A percentile compares a stretch with the other conserved stretches of the same genome.
These are phyloP conservation scores for Ceratobasidium sp. DNA, from an alignment of 1,284 basidiomycete genomes.

Conservation along the genomic window DNA sequence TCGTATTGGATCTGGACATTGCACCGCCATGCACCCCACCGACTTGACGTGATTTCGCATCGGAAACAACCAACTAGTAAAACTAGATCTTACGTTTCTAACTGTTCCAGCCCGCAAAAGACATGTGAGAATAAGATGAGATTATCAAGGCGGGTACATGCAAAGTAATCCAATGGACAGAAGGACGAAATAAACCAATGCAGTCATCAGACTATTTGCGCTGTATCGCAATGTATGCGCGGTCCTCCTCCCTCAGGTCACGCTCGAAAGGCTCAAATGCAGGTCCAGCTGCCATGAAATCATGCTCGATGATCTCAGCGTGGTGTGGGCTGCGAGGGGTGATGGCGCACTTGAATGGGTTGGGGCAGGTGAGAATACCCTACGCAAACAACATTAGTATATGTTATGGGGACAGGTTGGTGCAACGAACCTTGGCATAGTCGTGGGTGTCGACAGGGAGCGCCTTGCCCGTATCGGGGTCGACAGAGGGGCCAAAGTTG, in stretches of 20 bases:
- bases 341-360: constrained; percentile 41
- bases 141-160: background rate
- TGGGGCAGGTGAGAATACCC: constrained; percentile 41
- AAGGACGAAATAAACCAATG: background rate
- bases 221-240: constrained; percentile 21
- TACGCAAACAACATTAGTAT: background rate
- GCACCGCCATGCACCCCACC: too few species aligned
- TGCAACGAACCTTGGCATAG: constrained; percentile 35
- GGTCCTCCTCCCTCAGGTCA: constrained; percentile 33
- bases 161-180: background rate
- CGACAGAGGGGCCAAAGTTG: constrained; percentile 39
- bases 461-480: constrained; percentile 38
- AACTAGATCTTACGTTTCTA: too few species aligned
- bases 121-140: too few species aligned
- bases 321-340: constrained; percentile 34
- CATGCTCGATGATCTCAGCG: constrained; percentile 39
- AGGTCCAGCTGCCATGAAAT: constrained; percentile 37
- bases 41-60: too few species aligned
- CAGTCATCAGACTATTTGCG: constrained; percentile 17
- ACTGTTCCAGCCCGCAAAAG: too few species aligned
- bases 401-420: background rate
- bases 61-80: too few species aligned
- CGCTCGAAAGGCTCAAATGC: constrained; percentile 39
- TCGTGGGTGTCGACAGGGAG: constrained; percentile 37
- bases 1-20: too few species aligned